phyloP scores from a whole-genome alignment of 495 filamentous ascomycete species.

The Aspergillus cavernicola region DNA sequence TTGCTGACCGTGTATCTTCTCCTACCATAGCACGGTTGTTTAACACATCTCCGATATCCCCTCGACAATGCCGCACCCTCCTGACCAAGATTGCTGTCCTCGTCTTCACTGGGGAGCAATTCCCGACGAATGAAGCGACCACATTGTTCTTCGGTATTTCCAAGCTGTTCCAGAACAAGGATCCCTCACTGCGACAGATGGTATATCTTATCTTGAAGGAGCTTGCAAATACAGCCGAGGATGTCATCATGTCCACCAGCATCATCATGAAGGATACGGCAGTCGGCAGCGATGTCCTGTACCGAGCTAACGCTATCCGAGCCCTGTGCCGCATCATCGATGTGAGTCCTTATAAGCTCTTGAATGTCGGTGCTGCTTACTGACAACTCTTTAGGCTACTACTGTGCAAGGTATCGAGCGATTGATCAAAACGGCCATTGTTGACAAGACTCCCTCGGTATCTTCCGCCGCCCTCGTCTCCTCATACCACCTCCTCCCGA shows the following conservation, averaged over 20 bases:
- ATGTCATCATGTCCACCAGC: slow-evolving; percentile 99
- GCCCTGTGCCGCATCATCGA: slow-evolving; percentile 97
- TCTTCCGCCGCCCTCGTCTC: slow-evolving; percentile 96
- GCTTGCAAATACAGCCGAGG: slow-evolving; percentile 90
- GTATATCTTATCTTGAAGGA: slow-evolving; percentile 98
- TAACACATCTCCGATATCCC: slow-evolving; percentile 92
- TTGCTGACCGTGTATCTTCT: slow-evolving; percentile 17
- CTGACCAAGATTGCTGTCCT: slow-evolving; percentile 97
- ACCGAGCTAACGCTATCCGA: slow-evolving; percentile 94
- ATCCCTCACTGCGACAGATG: slow-evolving; percentile 97
- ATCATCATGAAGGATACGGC: slow-evolving; percentile 99
- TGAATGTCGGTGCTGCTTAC: not conserved
- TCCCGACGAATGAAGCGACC: slow-evolving; percentile 95
- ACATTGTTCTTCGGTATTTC: slow-evolving; percentile 99
- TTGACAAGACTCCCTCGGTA: slow-evolving; percentile 97
- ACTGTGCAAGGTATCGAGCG: slow-evolving; percentile 98
- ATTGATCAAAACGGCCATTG: slow-evolving; percentile 98
- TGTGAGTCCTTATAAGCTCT: slow-evolving; percentile 48
- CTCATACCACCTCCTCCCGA: slow-evolving; percentile 95
- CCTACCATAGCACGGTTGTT: slow-evolving; percentile 79
- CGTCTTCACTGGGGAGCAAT: slow-evolving; percentile 93
- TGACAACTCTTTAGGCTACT: slow-evolving; percentile 58
- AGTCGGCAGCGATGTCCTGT: slow-evolving; percentile 90
- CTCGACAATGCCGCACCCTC: slow-evolving; percentile 89
- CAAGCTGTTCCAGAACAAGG: slow-evolving; percentile 99